These are phyloP conservation scores for Alternaria ethzedia DNA, from an alignment of 2,329 filamentous ascomycete genomes.

Conservation along the genomic window DNA sequence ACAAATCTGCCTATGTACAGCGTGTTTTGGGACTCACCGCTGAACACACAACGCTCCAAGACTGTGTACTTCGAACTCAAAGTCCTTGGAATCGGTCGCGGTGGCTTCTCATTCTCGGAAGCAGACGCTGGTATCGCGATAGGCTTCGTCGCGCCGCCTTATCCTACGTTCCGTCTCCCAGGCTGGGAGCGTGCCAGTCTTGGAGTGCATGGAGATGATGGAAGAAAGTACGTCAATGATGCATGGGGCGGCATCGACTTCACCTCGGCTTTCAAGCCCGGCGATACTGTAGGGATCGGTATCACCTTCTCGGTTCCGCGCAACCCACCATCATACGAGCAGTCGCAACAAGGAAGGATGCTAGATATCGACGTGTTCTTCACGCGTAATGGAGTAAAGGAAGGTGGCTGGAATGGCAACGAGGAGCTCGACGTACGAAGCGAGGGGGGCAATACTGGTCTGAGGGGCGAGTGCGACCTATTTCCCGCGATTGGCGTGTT, in stretches of 20 bases:
- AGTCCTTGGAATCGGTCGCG: constrained; percentile 55
- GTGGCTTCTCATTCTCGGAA: constrained; percentile 34
- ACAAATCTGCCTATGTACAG: constrained; percentile 74
- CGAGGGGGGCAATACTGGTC: constrained; percentile 65
- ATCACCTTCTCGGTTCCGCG: constrained; percentile 63
- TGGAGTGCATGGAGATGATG: constrained; percentile 82
- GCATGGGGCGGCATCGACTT: constrained; percentile 75
- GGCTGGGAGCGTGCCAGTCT: constrained; percentile 81
- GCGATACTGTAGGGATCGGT: constrained; percentile 74
- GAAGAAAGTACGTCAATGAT: constrained; percentile 77
- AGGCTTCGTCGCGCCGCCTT: constrained; percentile 75
- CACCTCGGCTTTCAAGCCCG: constrained; percentile 65
- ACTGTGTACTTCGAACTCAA: constrained; percentile 76
- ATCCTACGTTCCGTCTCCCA: constrained; percentile 77
- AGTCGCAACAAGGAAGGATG: constrained; percentile 26
- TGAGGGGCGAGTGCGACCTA: constrained; percentile 75
- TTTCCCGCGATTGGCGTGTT: constrained; percentile 75
- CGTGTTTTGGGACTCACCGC: constrained; percentile 63
- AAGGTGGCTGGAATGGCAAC: constrained; percentile 73
- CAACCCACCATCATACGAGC: constrained; percentile 45
- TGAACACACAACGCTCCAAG: constrained; percentile 59
- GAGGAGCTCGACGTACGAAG: constrained; percentile 75
- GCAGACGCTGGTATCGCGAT: constrained; percentile 67
- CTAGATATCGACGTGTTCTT: constrained; percentile 70
- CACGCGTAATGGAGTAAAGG: constrained; percentile 67